Conservation (phyloP, 805 yeast species). For the Candida piceae region DNA sequence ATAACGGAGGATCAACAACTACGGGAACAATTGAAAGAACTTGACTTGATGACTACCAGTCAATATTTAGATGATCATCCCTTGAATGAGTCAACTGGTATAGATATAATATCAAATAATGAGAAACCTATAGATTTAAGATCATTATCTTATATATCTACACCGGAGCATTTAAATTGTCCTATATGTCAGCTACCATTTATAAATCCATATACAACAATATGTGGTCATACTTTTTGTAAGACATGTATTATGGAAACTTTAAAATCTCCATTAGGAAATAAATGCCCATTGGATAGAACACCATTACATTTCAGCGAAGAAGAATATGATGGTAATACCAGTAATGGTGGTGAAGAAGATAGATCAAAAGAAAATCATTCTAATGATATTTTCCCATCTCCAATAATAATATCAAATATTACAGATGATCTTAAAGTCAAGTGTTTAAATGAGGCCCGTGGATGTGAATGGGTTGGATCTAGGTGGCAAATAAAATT, state of each 20-base stretch:
- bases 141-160: slow-evolving; percentile 19
- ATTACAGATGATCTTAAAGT: slow-evolving; percentile 59
- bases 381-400: slow-evolving; percentile 35
- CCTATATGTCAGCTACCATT: slow-evolving; percentile 69
- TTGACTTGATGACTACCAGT: too few species aligned
- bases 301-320: slow-evolving; percentile 34
- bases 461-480: slow-evolving; percentile 57
- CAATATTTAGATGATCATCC: too few species aligned
- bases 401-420: slow-evolving; percentile 56
- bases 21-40: too few species aligned
- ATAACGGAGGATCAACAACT: too few species aligned
- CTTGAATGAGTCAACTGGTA: slow-evolving; percentile 5
- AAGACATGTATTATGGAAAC: slow-evolving; percentile 46
- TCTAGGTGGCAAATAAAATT: slow-evolving; percentile 52
- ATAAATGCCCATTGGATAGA: slow-evolving; percentile 58
- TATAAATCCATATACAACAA: slow-evolving; percentile 54
- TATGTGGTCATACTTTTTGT: slow-evolving; percentile 69
- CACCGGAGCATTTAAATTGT: slow-evolving; percentile 36
- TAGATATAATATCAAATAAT: slow-evolving; percentile 2
- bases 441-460: slow-evolving; percentile 41
- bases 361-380: slow-evolving; percentile 22
- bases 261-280: slow-evolving; percentile 33
- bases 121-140: slow-evolving; percentile 22
- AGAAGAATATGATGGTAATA: slow-evolving; percentile 2
- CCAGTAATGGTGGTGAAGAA: slow-evolving; percentile 3